A percentile compares a stretch with the other conserved stretches of the same genome.
These are phyloP conservation scores for Trichoderma atrobrunneum DNA, from an alignment of 2,329 filamentous ascomycete species.

Conservation along the genomic window DNA sequence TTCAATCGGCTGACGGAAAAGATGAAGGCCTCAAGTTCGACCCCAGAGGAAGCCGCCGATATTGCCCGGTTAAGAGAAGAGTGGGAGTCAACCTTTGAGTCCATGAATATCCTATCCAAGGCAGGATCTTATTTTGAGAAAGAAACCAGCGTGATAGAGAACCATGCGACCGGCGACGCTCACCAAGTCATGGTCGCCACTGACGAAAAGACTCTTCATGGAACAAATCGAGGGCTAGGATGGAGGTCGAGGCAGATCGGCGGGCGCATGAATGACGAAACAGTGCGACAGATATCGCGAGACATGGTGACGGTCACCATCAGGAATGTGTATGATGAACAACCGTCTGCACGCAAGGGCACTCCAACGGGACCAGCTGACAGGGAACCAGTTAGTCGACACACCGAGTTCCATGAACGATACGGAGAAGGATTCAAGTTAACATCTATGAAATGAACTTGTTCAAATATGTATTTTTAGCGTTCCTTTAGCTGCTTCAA, in stretches of 20 bases:
- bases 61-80: conserved; percentile 18
- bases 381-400: not conserved
- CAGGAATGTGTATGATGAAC: not conserved
- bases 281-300: conserved; percentile 23
- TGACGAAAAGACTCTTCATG: conserved; percentile 22
- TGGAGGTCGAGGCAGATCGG: conserved; percentile 21
- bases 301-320: conserved; percentile 3
- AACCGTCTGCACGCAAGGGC: not conserved
- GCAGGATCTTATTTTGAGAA: conserved; percentile 19
- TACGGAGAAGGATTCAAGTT: conserved; percentile 19
- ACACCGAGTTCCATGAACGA: conserved; percentile 13
- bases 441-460: not conserved
- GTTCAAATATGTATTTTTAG: not conserved
- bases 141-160: conserved; percentile 23
- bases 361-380: not conserved
- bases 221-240: conserved; percentile 23
- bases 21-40: not conserved
- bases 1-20: not conserved
- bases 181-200: conserved; percentile 24
- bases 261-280: conserved; percentile 22
- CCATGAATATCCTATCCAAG: conserved; percentile 18
- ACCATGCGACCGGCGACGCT: conserved; percentile 24
- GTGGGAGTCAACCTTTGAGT: conserved; percentile 19
- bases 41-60: not conserved
- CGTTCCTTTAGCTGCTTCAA: not conserved